Evolutionary conservation across 768 basidiomycete genomes (phyloP).

Genomic region (Lyophyllum atratum): DNA sequence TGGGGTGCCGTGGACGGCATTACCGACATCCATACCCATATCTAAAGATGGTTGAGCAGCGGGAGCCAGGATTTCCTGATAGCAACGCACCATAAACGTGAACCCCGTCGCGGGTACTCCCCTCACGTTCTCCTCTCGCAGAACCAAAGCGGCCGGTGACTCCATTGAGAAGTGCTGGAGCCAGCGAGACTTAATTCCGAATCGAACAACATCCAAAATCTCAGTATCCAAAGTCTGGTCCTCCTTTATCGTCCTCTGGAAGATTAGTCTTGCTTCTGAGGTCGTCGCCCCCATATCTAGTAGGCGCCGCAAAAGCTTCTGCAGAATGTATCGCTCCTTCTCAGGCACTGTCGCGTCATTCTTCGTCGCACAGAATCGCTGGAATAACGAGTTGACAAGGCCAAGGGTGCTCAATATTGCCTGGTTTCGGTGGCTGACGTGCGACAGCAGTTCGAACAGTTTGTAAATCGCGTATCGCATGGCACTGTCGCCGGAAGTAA

Average conservation of each 20-base stretch:
- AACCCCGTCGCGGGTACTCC: constrained; percentile 65
- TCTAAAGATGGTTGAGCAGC: constrained; percentile 28
- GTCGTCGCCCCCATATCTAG: constrained; percentile 77
- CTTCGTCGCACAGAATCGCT: constrained; percentile 39
- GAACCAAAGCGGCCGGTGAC: constrained; percentile 49
- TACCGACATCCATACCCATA: constrained; percentile 51
- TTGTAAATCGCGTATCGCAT: constrained; percentile 59
- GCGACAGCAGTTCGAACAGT: constrained; percentile 62
- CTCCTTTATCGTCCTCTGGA: constrained; percentile 54
- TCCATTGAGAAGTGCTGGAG: constrained; percentile 76
- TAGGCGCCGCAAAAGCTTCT: constrained; percentile 65
- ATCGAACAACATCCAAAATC: constrained; percentile 68
- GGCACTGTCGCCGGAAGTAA: constrained; percentile 32
- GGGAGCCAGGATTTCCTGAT: not conserved
- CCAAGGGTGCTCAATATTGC: constrained; percentile 63
- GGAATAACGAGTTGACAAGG: constrained; percentile 54
- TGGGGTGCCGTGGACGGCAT: constrained; percentile 35
- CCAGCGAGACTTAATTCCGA: constrained; percentile 76
- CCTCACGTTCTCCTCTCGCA: constrained; percentile 48
- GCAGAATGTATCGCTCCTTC: constrained; percentile 55
- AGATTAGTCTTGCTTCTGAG: constrained; percentile 61
- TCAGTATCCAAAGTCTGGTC: constrained; percentile 60
- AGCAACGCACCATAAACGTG: constrained; percentile 63
- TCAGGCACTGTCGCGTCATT: constrained; percentile 29
- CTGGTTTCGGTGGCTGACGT: constrained; percentile 67